Percentiles rank a stretch among this genome's conserved stretches.
Conservation (phyloP, 257 asterid species). For the Ocimum tenuiflorum region DNA sequence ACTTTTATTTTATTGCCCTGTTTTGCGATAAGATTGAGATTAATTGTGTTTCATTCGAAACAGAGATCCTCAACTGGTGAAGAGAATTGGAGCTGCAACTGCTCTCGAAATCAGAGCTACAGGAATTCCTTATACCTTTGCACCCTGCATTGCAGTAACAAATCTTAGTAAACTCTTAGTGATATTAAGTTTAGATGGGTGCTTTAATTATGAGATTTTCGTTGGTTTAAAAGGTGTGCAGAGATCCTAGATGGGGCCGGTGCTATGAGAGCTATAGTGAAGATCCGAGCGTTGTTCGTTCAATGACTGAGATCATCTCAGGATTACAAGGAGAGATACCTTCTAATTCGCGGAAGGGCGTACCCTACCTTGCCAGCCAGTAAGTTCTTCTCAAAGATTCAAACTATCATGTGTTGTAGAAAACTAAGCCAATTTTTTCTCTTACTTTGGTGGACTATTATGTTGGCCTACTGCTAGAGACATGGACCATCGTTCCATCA, state of each 20-base stretch:
- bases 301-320: slow-evolving; percentile 67
- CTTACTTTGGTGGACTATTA: too few species aligned
- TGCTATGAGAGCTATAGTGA: slow-evolving; percentile 80
- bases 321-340: slow-evolving; percentile 73
- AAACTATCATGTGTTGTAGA: too few species aligned
- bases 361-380: slow-evolving; percentile 57
- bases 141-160: slow-evolving; percentile 66
- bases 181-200: too few species aligned
- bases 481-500: too few species aligned
- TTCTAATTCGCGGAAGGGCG: slow-evolving; percentile 42
- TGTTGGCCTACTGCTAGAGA: too few species aligned
- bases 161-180: neutral
- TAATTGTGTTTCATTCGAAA: neutral
- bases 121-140: slow-evolving; percentile 52
- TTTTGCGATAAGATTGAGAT: neutral
- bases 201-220: too few species aligned
- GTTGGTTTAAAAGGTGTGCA: slow-evolving; percentile 43
- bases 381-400: slow-evolving; percentile 40
- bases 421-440: neutral
- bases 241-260: slow-evolving; percentile 92
- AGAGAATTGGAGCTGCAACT: slow-evolving; percentile 65
- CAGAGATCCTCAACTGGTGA: slow-evolving; percentile 54
- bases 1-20: neutral
- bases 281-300: slow-evolving; percentile 46
- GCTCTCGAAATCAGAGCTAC: slow-evolving; percentile 70